These are phyloP conservation scores for Alternaria rosae DNA, from an alignment of 2,329 filamentous ascomycete genomes.

Conservation along the genomic window DNA sequence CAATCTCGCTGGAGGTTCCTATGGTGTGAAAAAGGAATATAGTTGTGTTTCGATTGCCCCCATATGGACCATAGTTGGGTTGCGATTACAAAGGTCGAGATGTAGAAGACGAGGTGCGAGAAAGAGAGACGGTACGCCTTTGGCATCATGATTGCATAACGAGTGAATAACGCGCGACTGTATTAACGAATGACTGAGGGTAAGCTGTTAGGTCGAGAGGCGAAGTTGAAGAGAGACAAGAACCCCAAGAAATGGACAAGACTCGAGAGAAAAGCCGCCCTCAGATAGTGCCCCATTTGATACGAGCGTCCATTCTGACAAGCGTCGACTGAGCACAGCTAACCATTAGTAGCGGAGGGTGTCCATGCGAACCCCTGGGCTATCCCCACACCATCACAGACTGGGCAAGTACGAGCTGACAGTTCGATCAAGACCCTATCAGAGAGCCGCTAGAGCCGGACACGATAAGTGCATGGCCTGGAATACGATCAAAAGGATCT, in stretches of 20 bases:
- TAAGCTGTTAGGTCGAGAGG: conserved; percentile 11
- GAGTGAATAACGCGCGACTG: conserved; percentile 21
- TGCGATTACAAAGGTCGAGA: conserved; percentile 40
- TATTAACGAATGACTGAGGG: conserved; percentile 6
- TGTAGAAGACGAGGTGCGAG: conserved; percentile 38
- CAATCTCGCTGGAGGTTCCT: conserved; percentile 20
- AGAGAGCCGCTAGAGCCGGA: conserved; percentile 10
- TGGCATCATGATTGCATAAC: conserved; percentile 44
- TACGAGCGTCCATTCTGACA: conserved; percentile 21
- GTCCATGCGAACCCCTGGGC: conserved; percentile 23
- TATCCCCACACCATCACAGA: conserved; percentile 20
- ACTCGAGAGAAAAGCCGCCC: conserved; percentile 20
- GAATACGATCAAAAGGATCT: conserved; percentile 26
- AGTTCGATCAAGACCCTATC: conserved; percentile 16
- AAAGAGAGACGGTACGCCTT: conserved; percentile 39
- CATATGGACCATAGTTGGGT: conserved; percentile 40
- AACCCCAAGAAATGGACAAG: conserved; percentile 28
- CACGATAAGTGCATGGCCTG: conserved; percentile 26
- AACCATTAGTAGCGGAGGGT: conserved; percentile 23
- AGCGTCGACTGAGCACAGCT: conserved; percentile 22
- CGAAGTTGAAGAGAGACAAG: conserved; percentile 18
- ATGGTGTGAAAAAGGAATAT: conserved; percentile 15
- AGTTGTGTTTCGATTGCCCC: conserved; percentile 31
- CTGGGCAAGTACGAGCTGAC: conserved; percentile 20
- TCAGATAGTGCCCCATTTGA: conserved; percentile 14